Evolutionary conservation across 2,329 filamentous ascomycete genomes (phyloP), one percentile per base, ranked within the genome.

Genomic region (Xylaria sp.): DNA sequence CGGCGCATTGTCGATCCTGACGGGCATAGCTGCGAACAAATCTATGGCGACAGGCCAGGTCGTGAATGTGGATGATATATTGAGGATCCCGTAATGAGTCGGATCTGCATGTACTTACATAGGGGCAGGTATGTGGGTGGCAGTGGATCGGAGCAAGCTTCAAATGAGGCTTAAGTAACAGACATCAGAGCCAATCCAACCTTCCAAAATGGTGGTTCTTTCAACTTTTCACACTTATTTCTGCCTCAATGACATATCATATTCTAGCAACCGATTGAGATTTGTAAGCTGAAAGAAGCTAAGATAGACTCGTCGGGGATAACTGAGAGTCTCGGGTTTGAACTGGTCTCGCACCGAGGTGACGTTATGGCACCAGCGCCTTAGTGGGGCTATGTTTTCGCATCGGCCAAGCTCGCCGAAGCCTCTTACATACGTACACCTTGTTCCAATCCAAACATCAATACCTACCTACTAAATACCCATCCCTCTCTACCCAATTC

Each of bases 1-100:
- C 62, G 86, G 86, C 0, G 85, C 85, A 0, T 74, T 83, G 57
- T 87, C 84, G 0, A 87, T 88, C 35, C 65, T 87, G 59, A 87
- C 84, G 0, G 86, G 85, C 0, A 85, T 88, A 51, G 84, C 84
- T 4, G 85, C 84, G 0, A 88, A 88, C 58, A 77, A 76, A 61
- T 87, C 84, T 0, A 85, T 88, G 21, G 79, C 80, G 0, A 87
- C 83, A 0, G 84, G 84, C 0, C 80, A 86, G 62, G 81, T 84
- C 0, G 80, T 88, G 0, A 81, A 80, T 37, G 83, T 87, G 0
- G 82, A 85, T 52, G 84, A 87, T 55, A 76, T 83, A 4, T 53
- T 83, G 21, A 72, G 61, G 53, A 72, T 78, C 65, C 74, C 76
- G 0, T 74, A 59, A 60, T 38, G 31, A 19, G 3, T 28, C 9